These are phyloP conservation scores for Microbotryum intermedium DNA, from an alignment of 1,284 basidiomycete species.

Conservation along the genomic window DNA sequence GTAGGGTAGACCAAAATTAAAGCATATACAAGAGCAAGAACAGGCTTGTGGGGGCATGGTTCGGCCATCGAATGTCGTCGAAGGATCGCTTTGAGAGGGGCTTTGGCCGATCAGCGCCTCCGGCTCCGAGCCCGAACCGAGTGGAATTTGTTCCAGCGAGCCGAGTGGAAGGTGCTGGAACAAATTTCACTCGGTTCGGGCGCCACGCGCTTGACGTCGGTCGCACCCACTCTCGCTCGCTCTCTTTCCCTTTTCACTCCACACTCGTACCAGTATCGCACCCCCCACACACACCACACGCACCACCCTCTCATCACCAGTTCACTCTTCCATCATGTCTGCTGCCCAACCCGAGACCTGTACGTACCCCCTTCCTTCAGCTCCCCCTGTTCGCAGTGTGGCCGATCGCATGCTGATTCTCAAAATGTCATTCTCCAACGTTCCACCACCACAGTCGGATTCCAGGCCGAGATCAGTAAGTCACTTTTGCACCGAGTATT, in stretches of 20 bases:
- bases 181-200: too few species aligned
- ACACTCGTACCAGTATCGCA: background rate
- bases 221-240: background rate
- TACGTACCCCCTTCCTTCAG: background rate
- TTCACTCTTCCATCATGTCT: slow-evolving; percentile 1
- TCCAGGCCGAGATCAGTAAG: slow-evolving; percentile 88
- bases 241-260: background rate
- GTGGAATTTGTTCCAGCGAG: too few species aligned
- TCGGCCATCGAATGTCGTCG: too few species aligned
- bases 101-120: too few species aligned
- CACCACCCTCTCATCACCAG: background rate
- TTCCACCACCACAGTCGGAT: slow-evolving; percentile 38
- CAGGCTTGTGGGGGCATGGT: too few species aligned
- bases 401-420: background rate
- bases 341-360: slow-evolving; percentile 21
- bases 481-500: slow-evolving; percentile 49
- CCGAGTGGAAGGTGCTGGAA: too few species aligned
- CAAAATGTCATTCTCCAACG: background rate
- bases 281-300: background rate
- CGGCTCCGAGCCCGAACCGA: too few species aligned
- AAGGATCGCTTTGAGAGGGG: too few species aligned
- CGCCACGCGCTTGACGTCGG: too few species aligned
- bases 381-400: background rate
- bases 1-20: too few species aligned
- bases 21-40: too few species aligned